Evolutionary conservation across 768 basidiomycete species (phyloP), one percentile per base, ranked within the genome.

Genomic region (Kwoniella sp.): DNA sequence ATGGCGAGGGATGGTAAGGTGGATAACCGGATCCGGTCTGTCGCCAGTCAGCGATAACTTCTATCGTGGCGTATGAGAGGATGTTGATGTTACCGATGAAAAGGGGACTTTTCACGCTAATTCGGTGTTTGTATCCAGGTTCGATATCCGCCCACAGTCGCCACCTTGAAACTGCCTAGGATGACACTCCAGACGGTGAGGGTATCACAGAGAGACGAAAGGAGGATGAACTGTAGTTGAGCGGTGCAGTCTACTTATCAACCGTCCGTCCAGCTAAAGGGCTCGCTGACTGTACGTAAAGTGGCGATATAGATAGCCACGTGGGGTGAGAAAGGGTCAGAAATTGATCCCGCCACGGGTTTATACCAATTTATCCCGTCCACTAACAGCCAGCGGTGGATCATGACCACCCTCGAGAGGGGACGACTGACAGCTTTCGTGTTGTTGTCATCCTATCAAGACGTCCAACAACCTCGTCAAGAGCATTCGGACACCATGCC

Each of bases 401-500:
- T n/a, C 29, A 14, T 28, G 29, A 17, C 10, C 22, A 15, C 15
- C 31, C 9, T 17, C 37, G 37, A 8, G 10, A 14, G 37, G 9
- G 14, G 15, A 19, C 38, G n/a, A 19, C 22, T 27, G 11, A 17
- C 38, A 42, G 3, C 31, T 12, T 23, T 22, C 10, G 12, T 38
- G 44, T 53, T 46, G 51, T 20, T 20, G 42, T 31, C 43, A 44
- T 28, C 6, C 32, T 31, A 28, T 4, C 26, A 27, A 22, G 43
- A 28, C 27, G 19, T 44, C 28, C 39, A 15, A 41, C 39, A 27
- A 15, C 9, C 20, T 38, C 27, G 22, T 22, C 15, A 10, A 36
- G n/a, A 22, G 2, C 9, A 28, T 11, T 32, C 46, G 31, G 23
- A 19, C 55, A 70, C 67, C 53, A 93, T 96, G 92, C 92, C 92